A percentile compares a stretch with the other conserved stretches of the same genome.
phyloP scores from a whole-genome alignment of 352 stramenopile species.

The Phytophthora agathidicida region DNA sequence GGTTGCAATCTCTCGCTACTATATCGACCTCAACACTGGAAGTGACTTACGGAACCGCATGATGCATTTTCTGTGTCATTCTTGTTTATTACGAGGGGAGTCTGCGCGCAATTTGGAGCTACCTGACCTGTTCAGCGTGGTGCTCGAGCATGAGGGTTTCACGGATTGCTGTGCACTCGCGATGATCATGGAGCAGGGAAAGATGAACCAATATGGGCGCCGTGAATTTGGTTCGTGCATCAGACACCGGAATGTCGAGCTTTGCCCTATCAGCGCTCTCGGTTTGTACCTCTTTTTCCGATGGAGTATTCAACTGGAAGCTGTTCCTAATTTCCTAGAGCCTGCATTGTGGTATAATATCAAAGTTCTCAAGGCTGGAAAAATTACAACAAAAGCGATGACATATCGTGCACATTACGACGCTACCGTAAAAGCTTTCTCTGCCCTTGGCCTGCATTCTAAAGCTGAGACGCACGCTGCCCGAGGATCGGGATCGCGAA shows the following conservation, averaged over 20 bases:
- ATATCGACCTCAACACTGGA: no score
- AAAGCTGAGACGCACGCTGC: not conserved
- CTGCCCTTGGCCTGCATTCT: not conserved
- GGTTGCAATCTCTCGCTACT: not conserved
- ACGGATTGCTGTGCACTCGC: not conserved
- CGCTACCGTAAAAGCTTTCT: not conserved
- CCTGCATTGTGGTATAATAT: not conserved
- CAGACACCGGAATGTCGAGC: not conserved
- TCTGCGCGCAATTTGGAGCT: no score
- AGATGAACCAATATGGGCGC: not conserved
- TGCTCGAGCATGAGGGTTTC: no score
- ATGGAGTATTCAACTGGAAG: not conserved
- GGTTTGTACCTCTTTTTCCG: not conserved
- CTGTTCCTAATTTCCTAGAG: not conserved
- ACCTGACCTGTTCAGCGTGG: no score
- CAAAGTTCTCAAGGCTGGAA: not conserved
- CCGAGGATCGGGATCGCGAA: not conserved
- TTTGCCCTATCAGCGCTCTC: not conserved
- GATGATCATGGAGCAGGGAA: not conserved
- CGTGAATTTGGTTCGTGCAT: not conserved
- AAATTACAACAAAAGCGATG: not conserved
- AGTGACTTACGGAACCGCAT: no score
- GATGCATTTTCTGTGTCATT: no score
- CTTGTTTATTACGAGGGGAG: no score
- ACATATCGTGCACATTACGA: not conserved